A percentile compares a stretch with the other conserved stretches of the same genome.
These are phyloP conservation scores for Aspergillus egyptiacus DNA, from an alignment of 495 filamentous ascomycete genomes.

Conservation along the genomic window DNA sequence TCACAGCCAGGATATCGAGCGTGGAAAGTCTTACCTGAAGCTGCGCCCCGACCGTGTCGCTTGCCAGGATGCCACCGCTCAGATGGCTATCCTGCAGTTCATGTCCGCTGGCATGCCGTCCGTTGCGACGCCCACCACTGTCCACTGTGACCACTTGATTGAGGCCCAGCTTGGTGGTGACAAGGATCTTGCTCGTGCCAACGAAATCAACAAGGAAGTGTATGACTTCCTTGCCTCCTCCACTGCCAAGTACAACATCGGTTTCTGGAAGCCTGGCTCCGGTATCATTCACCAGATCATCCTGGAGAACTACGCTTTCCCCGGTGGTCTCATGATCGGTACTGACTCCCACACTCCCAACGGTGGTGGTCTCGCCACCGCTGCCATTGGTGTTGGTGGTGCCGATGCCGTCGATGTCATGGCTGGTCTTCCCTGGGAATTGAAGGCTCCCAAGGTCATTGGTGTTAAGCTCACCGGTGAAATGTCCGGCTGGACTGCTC, in stretches of 20 bases:
- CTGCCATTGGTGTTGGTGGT: slow-evolving; percentile 94
- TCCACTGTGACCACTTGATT: slow-evolving; percentile 99
- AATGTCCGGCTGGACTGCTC: slow-evolving; percentile 83
- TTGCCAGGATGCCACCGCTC: slow-evolving; percentile 98
- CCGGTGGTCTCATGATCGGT: slow-evolving; percentile 95
- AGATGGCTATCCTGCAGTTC: slow-evolving; percentile 99
- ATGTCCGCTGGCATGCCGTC: slow-evolving; percentile 96
- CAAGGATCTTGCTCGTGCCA: slow-evolving; percentile 88
- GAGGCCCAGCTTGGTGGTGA: slow-evolving; percentile 92
- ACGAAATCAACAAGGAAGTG: slow-evolving; percentile 97
- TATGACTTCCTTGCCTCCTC: slow-evolving; percentile 95
- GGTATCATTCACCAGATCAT: slow-evolving; percentile 99
- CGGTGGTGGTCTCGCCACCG: slow-evolving; percentile 93
- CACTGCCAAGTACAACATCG: slow-evolving; percentile 99
- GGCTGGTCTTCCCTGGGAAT: slow-evolving; percentile 93
- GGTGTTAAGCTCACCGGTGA: slow-evolving; percentile 81
- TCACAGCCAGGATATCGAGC: slow-evolving; percentile 90
- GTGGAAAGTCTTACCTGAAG: slow-evolving; percentile 90
- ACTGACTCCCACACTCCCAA: slow-evolving; percentile 99
- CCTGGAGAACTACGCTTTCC: slow-evolving; percentile 98
- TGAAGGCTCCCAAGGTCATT: slow-evolving; percentile 86
- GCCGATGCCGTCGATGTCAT: slow-evolving; percentile 96
- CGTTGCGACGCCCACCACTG: slow-evolving; percentile 90
- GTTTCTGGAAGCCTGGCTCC: slow-evolving; percentile 98
- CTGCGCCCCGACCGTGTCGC: slow-evolving; percentile 96